Evolutionary conservation across 352 stramenopile genomes (phyloP).

Genomic region (Nothophytophthora sp.): DNA sequence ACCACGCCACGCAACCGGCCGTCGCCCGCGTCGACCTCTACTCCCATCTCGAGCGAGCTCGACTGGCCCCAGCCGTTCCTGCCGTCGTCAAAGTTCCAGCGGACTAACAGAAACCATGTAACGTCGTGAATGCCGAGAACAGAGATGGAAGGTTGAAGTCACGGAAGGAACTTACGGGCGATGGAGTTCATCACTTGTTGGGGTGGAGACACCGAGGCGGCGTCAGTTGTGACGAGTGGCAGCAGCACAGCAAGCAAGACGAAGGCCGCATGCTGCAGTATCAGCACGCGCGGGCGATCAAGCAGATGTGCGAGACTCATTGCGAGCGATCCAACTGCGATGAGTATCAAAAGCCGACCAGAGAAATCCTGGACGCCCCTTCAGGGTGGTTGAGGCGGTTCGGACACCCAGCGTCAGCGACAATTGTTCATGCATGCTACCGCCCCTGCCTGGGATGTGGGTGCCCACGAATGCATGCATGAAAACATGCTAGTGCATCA

Average conservation of each 20-base stretch:
- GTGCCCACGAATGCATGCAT: no score
- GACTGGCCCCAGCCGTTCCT: conserved; percentile 63
- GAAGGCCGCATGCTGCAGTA: not conserved
- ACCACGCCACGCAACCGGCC: conserved; percentile 47
- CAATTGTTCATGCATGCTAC: no score
- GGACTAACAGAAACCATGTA: conserved; percentile 24
- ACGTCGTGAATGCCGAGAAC: not conserved
- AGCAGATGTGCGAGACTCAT: not conserved
- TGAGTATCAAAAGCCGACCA: no score
- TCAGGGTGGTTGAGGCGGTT: no score
- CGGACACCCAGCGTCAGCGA: no score
- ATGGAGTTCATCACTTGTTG: conserved; percentile 42
- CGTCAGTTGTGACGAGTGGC: not conserved
- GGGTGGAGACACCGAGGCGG: not conserved
- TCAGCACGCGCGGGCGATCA: not conserved
- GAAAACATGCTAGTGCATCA: no score
- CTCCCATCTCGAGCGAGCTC: conserved; percentile 60
- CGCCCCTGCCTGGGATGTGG: no score
- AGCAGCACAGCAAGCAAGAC: not conserved
- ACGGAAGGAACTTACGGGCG: conserved; percentile 16
- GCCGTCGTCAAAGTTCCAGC: conserved; percentile 65
- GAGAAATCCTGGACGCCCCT: no score
- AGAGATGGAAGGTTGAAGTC: not conserved
- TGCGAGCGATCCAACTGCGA: no score
- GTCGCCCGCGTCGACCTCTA: conserved; percentile 55